These are phyloP conservation scores for Prunus yedoensis DNA, from an alignment of 331 rosid genomes.

Conservation along the genomic window DNA sequence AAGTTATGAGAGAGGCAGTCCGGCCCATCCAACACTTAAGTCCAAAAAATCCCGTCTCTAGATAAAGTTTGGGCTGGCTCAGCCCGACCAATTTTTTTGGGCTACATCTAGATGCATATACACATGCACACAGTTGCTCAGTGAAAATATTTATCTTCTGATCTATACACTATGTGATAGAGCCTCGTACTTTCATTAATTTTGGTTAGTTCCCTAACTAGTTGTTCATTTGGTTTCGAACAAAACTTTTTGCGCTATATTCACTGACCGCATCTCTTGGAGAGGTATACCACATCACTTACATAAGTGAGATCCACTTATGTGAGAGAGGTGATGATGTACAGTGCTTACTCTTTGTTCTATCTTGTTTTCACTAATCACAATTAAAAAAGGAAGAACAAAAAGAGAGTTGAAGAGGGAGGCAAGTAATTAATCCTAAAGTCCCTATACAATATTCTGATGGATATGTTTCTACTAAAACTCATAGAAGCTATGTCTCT, in stretches of 20 bases:
- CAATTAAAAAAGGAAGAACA: background rate
- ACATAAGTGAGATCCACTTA: background rate
- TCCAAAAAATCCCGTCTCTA: too few species aligned
- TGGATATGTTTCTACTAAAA: constrained; percentile 22
- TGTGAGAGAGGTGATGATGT: too few species aligned
- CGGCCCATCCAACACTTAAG: too few species aligned
- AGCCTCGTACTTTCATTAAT: background rate
- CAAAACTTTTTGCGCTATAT: background rate
- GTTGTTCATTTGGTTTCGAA: background rate
- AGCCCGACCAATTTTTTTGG: too few species aligned
- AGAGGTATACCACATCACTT: background rate
- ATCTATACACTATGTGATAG: background rate
- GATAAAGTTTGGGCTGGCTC: too few species aligned
- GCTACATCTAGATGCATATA: too few species aligned
- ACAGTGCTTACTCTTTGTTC: background rate
- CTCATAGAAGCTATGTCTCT: constrained; percentile 82
- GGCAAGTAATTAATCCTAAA: constrained; percentile 12
- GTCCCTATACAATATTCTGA: constrained; percentile 35
- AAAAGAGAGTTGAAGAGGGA: background rate
- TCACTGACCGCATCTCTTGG: background rate
- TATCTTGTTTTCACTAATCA: background rate
- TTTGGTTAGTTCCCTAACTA: background rate
- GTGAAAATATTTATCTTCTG: background rate
- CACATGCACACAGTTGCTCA: too few species aligned
- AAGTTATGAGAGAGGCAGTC: too few species aligned